Conservation (phyloP, 73 alveolate species). For the Uronychia binucleata region DNA sequence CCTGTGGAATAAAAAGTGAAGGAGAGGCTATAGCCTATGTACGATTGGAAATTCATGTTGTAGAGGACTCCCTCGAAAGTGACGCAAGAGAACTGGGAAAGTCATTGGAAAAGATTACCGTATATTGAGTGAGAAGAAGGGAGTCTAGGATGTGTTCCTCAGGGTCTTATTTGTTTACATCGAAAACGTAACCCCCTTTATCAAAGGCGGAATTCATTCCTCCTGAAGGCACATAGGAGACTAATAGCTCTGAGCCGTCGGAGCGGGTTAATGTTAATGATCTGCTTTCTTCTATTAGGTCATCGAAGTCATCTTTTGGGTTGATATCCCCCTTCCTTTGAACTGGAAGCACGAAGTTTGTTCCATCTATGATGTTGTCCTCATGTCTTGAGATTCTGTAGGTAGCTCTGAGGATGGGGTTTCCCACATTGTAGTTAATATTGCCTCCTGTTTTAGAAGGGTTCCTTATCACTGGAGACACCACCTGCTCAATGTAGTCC, state of each 20-base stretch:
- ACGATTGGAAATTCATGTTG: slow-evolving; percentile 14
- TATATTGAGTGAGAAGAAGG: not conserved
- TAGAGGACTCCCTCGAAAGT: slow-evolving; percentile 17
- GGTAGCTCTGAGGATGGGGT: not conserved
- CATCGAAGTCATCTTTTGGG: not conserved
- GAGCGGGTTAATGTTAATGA: too few relatives aligned
- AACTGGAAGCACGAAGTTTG: not conserved
- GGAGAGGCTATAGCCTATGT: not conserved
- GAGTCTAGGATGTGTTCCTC: not conserved
- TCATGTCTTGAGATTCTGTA: not conserved
- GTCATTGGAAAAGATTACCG: not conserved
- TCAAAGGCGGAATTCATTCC: not conserved
- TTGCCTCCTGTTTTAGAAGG: not conserved
- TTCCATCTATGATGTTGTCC: not conserved
- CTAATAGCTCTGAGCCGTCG: not conserved
- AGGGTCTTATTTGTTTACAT: not conserved
- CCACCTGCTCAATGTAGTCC: not conserved
- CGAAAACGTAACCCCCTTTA: not conserved
- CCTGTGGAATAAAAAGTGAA: slow-evolving; percentile 27
- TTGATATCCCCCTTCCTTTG: not conserved
- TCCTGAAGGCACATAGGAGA: not conserved
- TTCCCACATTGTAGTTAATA: not conserved
- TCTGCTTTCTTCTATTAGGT: not conserved
- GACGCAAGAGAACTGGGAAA: not conserved
- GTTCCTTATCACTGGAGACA: not conserved